These are phyloP conservation scores for Aplosporella prunicola DNA, from an alignment of 2,329 filamentous ascomycete genomes.

Conservation along the genomic window DNA sequence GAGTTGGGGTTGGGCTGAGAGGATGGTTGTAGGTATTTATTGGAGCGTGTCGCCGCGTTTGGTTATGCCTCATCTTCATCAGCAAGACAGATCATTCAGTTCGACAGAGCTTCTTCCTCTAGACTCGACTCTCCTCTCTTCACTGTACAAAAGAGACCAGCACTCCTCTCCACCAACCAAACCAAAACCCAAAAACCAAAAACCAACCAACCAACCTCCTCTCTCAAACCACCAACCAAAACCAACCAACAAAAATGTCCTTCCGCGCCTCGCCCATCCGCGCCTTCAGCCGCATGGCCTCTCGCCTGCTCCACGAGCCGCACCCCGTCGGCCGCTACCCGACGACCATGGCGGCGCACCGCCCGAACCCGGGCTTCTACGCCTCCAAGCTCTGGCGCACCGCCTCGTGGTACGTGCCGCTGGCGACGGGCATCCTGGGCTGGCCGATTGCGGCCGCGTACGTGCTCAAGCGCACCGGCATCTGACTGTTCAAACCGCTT, in stretches of 20 bases:
- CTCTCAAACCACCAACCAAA: no score
- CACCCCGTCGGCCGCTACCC: conserved; percentile 28
- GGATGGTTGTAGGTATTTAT: no score
- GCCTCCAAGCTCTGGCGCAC: conserved; percentile 18
- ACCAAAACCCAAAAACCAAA: no score
- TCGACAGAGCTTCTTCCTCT: no score
- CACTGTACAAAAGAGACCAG: no score
- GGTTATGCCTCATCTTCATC: no score
- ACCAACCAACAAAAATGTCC: conserved; percentile 4
- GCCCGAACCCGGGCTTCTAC: conserved; percentile 17
- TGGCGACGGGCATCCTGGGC: conserved; percentile 20
- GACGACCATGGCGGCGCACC: conserved; percentile 16
- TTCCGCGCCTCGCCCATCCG: conserved; percentile 17
- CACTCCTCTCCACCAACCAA: neutral
- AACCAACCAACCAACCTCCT: neutral
- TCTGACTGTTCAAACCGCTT: conserved; percentile 19
- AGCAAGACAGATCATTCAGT: no score
- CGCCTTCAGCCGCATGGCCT: conserved; percentile 21
- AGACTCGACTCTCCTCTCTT: no score
- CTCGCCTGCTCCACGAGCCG: conserved; percentile 24
- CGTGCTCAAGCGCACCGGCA: conserved; percentile 19
- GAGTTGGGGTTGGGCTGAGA: no score
- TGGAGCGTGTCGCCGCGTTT: no score
- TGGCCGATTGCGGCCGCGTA: conserved; percentile 24
- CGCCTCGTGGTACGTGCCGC: conserved; percentile 22